Base-by-base conservation (phyloP, 1,284 basidiomycete genomes). In the Papiliotrema nemorosa region DNA sequence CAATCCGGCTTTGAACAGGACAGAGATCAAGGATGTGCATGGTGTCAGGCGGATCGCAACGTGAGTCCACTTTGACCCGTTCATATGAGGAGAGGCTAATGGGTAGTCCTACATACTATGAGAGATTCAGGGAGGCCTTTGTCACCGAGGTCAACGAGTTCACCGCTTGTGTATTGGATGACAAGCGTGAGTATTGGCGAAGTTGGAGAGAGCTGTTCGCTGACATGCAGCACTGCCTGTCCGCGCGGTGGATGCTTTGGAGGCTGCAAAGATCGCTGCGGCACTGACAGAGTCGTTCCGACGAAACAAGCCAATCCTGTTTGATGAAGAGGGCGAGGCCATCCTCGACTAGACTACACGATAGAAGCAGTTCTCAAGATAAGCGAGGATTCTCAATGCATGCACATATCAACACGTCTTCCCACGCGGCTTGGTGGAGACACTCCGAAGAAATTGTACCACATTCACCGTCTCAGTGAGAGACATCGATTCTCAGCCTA, bases 101-200 rank as follows among this genome's bases (percentile, higher is more conserved):
- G 29, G 21, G 5, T 9, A 41, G 39, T 7, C 39, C 39, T 9
- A 22, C 39, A 22, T 41, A 41, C 39, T 41, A 41, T 21, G 39
- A 41, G n/a, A 16, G 39, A 47, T 65, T 66, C 60, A 37, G 49
- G 26, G 60, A 66, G 36, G 64, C 67, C 5, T 70, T 70, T 38
- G 62, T 64, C 24, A 52, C 39, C 39, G 67, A 70, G 48, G 49
- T 62, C 35, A 54, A 55, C 43, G 26, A 45, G 5, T 54, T 62
- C 39, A 39, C 48, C 22, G 44, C 33, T 9, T 49, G 33, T 34
- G 48, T 54, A 5, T 47, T 60, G 13, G 53, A 41, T 22, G 39
- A 41, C 39, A 41, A 41, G 21, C 39, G 39, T 41, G 39, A 41
- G 39, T 41, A 7, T 18, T 37, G 36, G 6, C 36, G 9, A 16